These are phyloP conservation scores for Coemansia furcata DNA, from an alignment of 192 early-diverging fungal genomes.

Conservation along the genomic window DNA sequence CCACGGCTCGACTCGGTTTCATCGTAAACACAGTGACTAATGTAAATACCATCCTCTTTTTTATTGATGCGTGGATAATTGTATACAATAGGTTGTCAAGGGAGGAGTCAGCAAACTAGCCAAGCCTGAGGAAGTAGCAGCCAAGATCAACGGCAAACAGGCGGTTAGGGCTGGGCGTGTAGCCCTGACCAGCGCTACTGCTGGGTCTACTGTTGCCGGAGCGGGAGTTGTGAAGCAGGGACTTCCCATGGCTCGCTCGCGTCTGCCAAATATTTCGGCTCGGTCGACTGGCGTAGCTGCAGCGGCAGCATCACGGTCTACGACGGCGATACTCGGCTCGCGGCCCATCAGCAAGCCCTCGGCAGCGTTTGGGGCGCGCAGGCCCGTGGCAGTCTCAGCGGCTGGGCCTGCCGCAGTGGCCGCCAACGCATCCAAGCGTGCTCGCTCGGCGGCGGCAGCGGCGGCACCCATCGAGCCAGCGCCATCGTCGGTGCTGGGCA, in stretches of 20 bases:
- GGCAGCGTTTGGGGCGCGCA: constrained; percentile 22
- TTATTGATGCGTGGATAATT: not conserved
- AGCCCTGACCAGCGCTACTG: not conserved
- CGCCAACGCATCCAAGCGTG: constrained; percentile 16
- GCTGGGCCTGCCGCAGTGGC: not conserved
- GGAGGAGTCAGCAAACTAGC: constrained; percentile 9
- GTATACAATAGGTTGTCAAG: constrained; percentile 6
- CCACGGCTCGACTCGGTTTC: not conserved
- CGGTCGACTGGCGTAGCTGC: constrained; percentile 1
- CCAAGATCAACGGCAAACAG: constrained; percentile 8
- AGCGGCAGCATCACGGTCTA: not conserved
- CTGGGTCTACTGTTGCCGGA: not conserved
- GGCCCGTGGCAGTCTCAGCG: not conserved
- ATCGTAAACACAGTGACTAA: not conserved
- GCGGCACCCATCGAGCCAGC: not conserved
- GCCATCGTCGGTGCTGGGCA: constrained; percentile 17
- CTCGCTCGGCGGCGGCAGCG: constrained; percentile 8
- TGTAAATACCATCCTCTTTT: not conserved
- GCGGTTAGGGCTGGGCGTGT: constrained; percentile 1
- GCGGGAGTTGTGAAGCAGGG: not conserved
- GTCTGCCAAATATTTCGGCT: not conserved
- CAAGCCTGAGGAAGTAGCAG: constrained; percentile 28
- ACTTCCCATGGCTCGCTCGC: constrained; percentile 5
- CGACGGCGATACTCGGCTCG: not conserved
- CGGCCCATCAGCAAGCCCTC: constrained; percentile 45